phyloP scores from a whole-genome alignment of 345 rosid genomes.

The Rhodamnia argentea region DNA sequence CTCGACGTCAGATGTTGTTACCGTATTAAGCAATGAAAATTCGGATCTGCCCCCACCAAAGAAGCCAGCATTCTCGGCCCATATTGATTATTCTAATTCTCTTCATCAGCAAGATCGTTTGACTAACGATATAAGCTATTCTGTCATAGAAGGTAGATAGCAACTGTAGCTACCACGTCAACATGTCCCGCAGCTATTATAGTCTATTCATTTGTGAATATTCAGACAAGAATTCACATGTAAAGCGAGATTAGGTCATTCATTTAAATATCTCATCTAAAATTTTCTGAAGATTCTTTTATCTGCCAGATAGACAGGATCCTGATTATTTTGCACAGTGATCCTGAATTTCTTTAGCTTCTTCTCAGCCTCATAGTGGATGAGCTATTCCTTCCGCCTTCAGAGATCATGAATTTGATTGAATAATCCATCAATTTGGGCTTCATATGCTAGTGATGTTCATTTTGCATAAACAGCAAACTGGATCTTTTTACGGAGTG shows the following conservation, averaged over 20 bases:
- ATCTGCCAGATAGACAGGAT: background rate
- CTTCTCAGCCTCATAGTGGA: background rate
- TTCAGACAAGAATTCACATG: background rate
- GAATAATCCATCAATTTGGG: background rate
- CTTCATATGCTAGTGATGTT: background rate
- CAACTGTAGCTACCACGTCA: background rate
- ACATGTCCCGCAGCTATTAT: background rate
- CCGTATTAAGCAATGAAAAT: slow-evolving; percentile 1
- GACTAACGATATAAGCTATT: background rate
- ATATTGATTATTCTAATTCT: background rate
- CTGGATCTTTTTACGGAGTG: background rate
- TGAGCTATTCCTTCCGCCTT: background rate
- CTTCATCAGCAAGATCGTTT: background rate
- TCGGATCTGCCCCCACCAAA: slow-evolving; percentile 5
- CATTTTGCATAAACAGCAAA: background rate
- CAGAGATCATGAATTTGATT: background rate
- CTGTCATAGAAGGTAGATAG: background rate
- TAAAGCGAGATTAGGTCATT: background rate
- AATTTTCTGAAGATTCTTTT: background rate
- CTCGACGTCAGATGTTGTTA: slow-evolving; percentile 6
- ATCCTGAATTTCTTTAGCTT: background rate
- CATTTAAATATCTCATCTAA: background rate
- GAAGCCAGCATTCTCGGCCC: slow-evolving; percentile 7
- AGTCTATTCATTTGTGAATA: background rate
- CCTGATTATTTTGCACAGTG: background rate